These are phyloP conservation scores for Cercospora janseana DNA, from an alignment of 2,329 filamentous ascomycete species.

Conservation along the genomic window DNA sequence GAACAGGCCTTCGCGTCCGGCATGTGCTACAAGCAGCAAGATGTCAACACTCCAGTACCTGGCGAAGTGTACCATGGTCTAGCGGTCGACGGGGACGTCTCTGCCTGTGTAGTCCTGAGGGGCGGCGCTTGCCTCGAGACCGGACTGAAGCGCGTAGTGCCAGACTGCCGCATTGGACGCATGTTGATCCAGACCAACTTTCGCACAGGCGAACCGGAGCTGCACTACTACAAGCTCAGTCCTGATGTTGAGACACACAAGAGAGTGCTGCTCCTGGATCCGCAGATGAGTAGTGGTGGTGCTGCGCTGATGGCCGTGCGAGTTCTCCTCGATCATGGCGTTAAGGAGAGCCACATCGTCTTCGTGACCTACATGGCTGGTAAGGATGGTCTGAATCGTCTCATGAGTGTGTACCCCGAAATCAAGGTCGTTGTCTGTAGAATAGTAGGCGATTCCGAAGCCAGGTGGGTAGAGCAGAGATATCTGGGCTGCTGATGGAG, in stretches of 20 bases:
- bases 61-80: conserved; percentile 70
- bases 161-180: conserved; percentile 85
- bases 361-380: conserved; percentile 92
- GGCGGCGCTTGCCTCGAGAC: conserved; percentile 87
- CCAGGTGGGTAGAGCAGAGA: conserved; percentile 83
- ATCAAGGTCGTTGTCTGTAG: conserved; percentile 83
- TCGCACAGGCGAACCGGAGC: conserved; percentile 81
- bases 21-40: conserved; percentile 63
- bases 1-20: conserved; percentile 75
- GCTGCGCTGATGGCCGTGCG: conserved; percentile 88
- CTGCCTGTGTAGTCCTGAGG: conserved; percentile 82
- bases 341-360: conserved; percentile 78
- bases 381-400: conserved; percentile 74
- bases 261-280: conserved; percentile 81
- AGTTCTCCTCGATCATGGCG: conserved; percentile 91
- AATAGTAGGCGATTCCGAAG: conserved; percentile 76
- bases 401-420: conserved; percentile 84
- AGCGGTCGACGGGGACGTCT: conserved; percentile 66
- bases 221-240: conserved; percentile 84
- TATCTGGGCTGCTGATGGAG: conserved; percentile 76
- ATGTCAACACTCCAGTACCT: conserved; percentile 66
- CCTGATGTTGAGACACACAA: conserved; percentile 70
- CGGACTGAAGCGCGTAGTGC: conserved; percentile 83
- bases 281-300: conserved; percentile 91
- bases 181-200: conserved; percentile 83